Percentiles rank a stretch among this genome's conserved stretches.
Conservation (phyloP, 495 filamentous ascomycete genomes). For the Hyphodiscus hymeniophilus region DNA sequence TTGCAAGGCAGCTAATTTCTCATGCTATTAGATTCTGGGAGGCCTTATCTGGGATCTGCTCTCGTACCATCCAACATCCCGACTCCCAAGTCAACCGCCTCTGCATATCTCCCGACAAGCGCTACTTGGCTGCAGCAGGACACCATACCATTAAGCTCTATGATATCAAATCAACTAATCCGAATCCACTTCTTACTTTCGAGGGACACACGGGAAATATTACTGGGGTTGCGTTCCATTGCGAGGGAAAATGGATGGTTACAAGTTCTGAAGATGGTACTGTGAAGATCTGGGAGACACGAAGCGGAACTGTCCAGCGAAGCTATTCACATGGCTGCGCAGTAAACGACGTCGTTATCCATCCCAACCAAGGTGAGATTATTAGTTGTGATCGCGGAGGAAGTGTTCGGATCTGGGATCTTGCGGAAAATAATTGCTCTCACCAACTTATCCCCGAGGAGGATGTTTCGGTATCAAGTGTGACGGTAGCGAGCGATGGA, state of each 20-base stretch:
- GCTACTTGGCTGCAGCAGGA: slow-evolving; percentile 88
- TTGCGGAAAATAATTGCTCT: slow-evolving; percentile 93
- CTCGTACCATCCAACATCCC: slow-evolving; percentile 92
- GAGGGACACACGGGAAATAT: slow-evolving; percentile 94
- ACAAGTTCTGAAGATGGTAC: slow-evolving; percentile 95
- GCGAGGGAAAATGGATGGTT: slow-evolving; percentile 99
- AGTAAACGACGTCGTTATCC: slow-evolving; percentile 95
- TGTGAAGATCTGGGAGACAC: slow-evolving; percentile 98
- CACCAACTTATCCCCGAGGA: slow-evolving; percentile 96
- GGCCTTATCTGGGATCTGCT: slow-evolving; percentile 93
- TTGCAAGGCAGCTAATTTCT: not conserved
- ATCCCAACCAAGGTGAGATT: slow-evolving; percentile 96
- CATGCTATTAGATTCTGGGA: slow-evolving; percentile 93
- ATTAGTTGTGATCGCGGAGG: slow-evolving; percentile 91
- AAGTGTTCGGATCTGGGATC: slow-evolving; percentile 91
- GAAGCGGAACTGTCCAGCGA: slow-evolving; percentile 77
- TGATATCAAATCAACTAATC: slow-evolving; percentile 94
- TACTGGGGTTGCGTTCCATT: slow-evolving; percentile 95
- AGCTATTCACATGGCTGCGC: slow-evolving; percentile 83
- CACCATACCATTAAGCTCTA: slow-evolving; percentile 94
- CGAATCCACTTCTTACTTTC: slow-evolving; percentile 83
- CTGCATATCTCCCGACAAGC: slow-evolving; percentile 96
- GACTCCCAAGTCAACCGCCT: slow-evolving; percentile 98
- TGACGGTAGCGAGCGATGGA: slow-evolving; percentile 93
- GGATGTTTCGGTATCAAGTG: slow-evolving; percentile 83